Evolutionary conservation across 2,329 filamentous ascomycete species (phyloP).

Genomic region (Cytospora mali): DNA sequence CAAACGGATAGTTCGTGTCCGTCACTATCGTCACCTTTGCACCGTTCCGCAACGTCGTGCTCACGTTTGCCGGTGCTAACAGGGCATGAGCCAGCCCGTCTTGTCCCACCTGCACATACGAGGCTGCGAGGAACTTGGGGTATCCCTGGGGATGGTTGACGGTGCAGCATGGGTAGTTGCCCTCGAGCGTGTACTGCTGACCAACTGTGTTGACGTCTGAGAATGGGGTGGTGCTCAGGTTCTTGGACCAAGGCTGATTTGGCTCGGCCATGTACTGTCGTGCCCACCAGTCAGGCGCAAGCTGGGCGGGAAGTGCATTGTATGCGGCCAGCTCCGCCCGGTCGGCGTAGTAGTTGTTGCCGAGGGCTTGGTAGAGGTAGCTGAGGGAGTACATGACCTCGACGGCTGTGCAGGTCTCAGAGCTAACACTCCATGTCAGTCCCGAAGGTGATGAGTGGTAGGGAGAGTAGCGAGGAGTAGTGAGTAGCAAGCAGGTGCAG

Average conservation of each 20-base stretch:
- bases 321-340: constrained; percentile 20
- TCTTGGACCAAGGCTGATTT: constrained; percentile 20
- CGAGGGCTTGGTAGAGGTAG: constrained; percentile 22
- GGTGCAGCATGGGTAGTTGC: constrained; percentile 24
- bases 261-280: constrained; percentile 22
- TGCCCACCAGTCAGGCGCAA: constrained; percentile 20
- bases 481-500: too few species aligned
- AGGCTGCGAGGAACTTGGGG: constrained; percentile 22
- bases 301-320: constrained; percentile 17
- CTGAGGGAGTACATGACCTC: constrained; percentile 25
- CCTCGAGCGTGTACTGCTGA: constrained; percentile 25
- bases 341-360: constrained; percentile 16
- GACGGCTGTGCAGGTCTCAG: constrained; percentile 21
- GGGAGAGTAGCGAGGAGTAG: too few species aligned
- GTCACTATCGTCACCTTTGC: constrained; percentile 45
- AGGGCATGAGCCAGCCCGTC: constrained; percentile 44
- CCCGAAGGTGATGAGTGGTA: too few species aligned
- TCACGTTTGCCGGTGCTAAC: constrained; percentile 49
- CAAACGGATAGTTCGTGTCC: constrained; percentile 50
- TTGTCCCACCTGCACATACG: constrained; percentile 6
- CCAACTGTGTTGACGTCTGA: constrained; percentile 23
- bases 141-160: constrained; percentile 25
- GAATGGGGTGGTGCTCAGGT: constrained; percentile 21
- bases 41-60: constrained; percentile 41
- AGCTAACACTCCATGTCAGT: constrained; percentile 3